These are phyloP conservation scores for Solanum hybrid DNA, from an alignment of 305 asterid genomes.

Conservation along the genomic window DNA sequence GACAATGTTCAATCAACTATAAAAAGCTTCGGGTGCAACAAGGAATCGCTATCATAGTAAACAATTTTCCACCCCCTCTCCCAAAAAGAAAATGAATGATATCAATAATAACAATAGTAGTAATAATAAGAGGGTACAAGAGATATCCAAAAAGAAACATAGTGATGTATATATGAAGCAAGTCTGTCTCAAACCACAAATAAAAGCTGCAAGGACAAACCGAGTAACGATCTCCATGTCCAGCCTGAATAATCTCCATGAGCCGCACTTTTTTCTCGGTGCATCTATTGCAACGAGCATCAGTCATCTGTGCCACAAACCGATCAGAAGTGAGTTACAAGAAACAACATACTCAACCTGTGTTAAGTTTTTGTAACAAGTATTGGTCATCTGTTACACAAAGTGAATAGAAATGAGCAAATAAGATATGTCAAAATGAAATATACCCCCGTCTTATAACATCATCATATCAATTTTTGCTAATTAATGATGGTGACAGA, in stretches of 20 bases:
- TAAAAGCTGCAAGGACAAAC: slow-evolving; percentile 18
- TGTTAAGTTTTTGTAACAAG: neutral
- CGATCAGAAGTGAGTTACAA: neutral
- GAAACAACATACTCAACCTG: neutral
- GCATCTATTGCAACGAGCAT: slow-evolving; percentile 86
- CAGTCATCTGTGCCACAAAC: slow-evolving; percentile 61
- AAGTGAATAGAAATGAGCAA: neutral
- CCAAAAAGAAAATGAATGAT: neutral
- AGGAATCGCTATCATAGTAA: neutral
- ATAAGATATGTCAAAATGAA: neutral
- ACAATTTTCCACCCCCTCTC: neutral
- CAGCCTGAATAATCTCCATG: slow-evolving; percentile 64
- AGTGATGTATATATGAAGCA: neutral
- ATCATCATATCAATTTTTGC: neutral
- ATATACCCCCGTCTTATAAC: neutral
- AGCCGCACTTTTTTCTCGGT: slow-evolving; percentile 57
- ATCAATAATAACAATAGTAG: neutral
- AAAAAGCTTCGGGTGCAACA: neutral
- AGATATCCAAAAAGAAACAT: neutral
- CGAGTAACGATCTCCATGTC: slow-evolving; percentile 83
- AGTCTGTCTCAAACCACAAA: neutral
- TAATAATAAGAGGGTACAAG: neutral
- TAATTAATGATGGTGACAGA: neutral
- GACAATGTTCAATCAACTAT: neutral
- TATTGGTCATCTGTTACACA: neutral